Evolutionary conservation across 352 stramenopile species (phyloP).

Genomic region (Phytophthora brassicae): DNA sequence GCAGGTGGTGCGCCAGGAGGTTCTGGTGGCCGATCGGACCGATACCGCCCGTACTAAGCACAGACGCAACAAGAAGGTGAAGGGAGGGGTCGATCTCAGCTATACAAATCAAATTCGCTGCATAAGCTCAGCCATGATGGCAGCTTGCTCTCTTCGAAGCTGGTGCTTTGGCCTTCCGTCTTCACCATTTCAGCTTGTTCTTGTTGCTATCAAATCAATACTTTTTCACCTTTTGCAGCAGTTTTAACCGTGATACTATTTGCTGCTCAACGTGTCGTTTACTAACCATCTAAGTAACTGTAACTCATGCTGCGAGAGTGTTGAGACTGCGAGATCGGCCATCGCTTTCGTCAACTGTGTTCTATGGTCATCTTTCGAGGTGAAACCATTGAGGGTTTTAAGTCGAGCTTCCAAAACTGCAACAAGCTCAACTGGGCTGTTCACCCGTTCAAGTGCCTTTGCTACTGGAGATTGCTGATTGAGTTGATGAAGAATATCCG

Average conservation of each 20-base stretch:
- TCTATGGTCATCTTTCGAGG: neutral
- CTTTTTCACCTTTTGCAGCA: conserved; percentile 20
- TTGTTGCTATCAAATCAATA: conserved; percentile 38
- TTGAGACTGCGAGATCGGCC: conserved; percentile 31
- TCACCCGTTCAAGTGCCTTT: conserved; percentile 17
- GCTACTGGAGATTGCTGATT: conserved; percentile 9
- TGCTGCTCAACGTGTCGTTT: conserved; percentile 3
- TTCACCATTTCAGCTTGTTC: conserved; percentile 19
- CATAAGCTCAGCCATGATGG: conserved; percentile 11
- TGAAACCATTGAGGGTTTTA: neutral
- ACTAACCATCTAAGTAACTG: conserved; percentile 42
- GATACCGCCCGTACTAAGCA: conserved; percentile 84
- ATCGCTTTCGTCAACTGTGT: conserved; percentile 32
- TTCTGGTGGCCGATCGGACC: conserved; percentile 67
- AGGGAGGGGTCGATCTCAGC: conserved; percentile 12
- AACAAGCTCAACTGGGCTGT: conserved; percentile 20
- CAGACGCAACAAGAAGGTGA: conserved; percentile 18
- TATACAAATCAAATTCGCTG: conserved; percentile 3
- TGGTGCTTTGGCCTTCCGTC: conserved; percentile 3
- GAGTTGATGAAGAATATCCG: conserved; percentile 48
- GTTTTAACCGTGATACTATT: conserved; percentile 9
- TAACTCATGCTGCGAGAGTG: conserved; percentile 34
- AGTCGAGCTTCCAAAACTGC: conserved; percentile 25
- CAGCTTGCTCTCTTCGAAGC: conserved; percentile 10
- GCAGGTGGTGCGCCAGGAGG: conserved; percentile 48